Evolutionary conservation across 2,329 filamentous ascomycete genomes (phyloP), one percentile per base, ranked within the genome.

Genomic region (Venturia asperata): DNA sequence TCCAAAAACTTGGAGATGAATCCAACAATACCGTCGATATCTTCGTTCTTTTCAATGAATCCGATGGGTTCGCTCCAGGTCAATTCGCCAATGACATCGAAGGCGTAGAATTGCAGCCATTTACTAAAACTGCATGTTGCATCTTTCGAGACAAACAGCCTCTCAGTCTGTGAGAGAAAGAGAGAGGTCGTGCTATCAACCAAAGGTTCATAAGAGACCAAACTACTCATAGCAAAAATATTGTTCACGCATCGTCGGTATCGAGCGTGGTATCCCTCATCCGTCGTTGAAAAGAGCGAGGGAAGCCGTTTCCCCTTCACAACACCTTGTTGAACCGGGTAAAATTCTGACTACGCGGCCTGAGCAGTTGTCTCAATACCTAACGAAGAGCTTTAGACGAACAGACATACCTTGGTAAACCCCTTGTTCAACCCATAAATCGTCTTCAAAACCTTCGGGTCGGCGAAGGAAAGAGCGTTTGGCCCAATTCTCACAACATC

Each of bases 371-470:
- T 52, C 24, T 19, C 10, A 24, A 49, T n/a, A n/a, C n/a, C n/a
- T n/a, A 49, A 37, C 3, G 5, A 5, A n/a, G 37, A 17, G 10
- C 24, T 45, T 34, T 34, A 34, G 30, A 3, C 6, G 30, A 34
- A 34, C 30, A 34, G 42, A 67, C 74, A 61, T 75, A 89, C 89
- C 83, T 94, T 94, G 61, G 83, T 77, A 69, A 91, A 89, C 0
- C 89, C 89, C 75, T 92, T 92, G 73, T 92, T 93, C 55, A 93
- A 76, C 0, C 90, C 90, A 73, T 94, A 95, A 56, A 94, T 92
- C 13, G 80, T 78, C 75, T 89, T 90, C 69, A 93, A 79, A 0
- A 89, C 88, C 66, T 83, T 83, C 0, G 90, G 89, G 68, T 91
- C 83, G 2, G 87, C 83, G 71, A 94, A 91, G 0, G 88, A 91